Percentiles rank a stretch among this genome's conserved stretches.
Evolutionary conservation across 495 filamentous ascomycete species (phyloP).

Genomic region (Hypoxylon fragiforme): DNA sequence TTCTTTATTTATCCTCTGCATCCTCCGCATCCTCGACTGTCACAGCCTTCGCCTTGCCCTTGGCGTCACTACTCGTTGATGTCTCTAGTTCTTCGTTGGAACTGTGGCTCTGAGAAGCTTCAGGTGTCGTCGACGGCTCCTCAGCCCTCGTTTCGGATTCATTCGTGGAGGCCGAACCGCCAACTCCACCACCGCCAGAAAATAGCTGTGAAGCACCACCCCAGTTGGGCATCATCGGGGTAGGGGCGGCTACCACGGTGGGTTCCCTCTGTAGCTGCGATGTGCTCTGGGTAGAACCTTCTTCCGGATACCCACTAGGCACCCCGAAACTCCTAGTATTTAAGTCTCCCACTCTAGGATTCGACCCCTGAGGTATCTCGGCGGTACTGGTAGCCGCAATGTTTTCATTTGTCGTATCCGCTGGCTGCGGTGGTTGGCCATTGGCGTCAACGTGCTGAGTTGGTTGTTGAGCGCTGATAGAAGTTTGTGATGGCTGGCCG

Average conservation of each 20-base stretch:
- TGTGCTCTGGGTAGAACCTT: slow-evolving; percentile 2
- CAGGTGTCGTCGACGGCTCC: slow-evolving; percentile 4
- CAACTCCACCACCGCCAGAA: slow-evolving; percentile 19
- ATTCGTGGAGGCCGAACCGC: slow-evolving; percentile 15
- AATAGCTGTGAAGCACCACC: slow-evolving; percentile 46
- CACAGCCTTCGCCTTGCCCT: slow-evolving; percentile 43
- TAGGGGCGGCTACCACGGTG: slow-evolving; percentile 43
- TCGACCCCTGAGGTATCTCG: slow-evolving; percentile 1
- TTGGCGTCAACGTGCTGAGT: slow-evolving; percentile 4
- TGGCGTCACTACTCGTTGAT: slow-evolving; percentile 24
- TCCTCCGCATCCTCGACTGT: slow-evolving; percentile 47
- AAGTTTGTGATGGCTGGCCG: slow-evolving; percentile 33
- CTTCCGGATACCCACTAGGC: slow-evolving; percentile 6
- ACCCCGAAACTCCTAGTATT: background rate
- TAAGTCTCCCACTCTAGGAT: slow-evolving; percentile 7
- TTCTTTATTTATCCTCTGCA: slow-evolving; percentile 34
- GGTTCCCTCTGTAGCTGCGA: slow-evolving; percentile 25
- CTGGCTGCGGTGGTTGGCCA: slow-evolving; percentile 17
- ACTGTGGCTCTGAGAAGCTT: slow-evolving; percentile 2
- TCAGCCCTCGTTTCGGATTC: slow-evolving; percentile 11
- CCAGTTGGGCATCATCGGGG: slow-evolving; percentile 49
- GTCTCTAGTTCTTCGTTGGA: slow-evolving; percentile 24
- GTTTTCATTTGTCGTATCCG: slow-evolving; percentile 2
- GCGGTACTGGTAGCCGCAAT: background rate
- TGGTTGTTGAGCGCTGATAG: slow-evolving; percentile 17